Base-by-base conservation (phyloP, 2,329 filamentous ascomycete genomes). In the Teratosphaeria pseudoeucalypti region DNA sequence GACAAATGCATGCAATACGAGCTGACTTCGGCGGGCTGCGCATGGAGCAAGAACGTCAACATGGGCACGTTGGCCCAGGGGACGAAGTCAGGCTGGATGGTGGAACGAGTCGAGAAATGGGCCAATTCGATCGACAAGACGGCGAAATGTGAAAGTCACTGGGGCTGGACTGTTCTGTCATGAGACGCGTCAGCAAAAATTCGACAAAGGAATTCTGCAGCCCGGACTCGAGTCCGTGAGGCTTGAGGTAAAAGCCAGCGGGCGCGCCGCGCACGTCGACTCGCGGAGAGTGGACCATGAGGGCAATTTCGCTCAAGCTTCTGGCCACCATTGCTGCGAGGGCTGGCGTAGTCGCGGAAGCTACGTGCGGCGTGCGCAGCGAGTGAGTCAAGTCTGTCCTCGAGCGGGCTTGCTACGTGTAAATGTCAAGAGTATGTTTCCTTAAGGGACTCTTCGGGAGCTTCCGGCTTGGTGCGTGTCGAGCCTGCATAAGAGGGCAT, bases 1-100 rank as follows among this genome's bases (percentile, higher is more conserved):
- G 10, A 52, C 1, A 62, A 54, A 5, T 72, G 70, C 55, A 26
- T 66, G 32, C 69, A 70, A 56, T 71, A 68, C 53, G 55, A 66
- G 26, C 29, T 65, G 32, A 61, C 61, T 6, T 43, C 60, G 0
- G 37, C 57, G 11, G 67, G 66, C 11, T 71, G 68, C 57, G 65
- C 55, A 7, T 64, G 59, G 19, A 61, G 58, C 14, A 37, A 55
- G 11, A 57, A 64, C n/a, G 54, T 64, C 10, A 62, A 63, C 12
- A 55, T 67, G 55, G 68, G 68, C 2, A 58, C 56, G 49, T 43
- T 19, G 12, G 19, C 57, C 2, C 56, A 58, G 23, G 66, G 61
- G 3, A 53, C 64, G 9, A 52, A 60, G 19, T 66, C 67, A 56
- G 67, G 65, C 12, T 70, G 68, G 68, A 58, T 68, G 57, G 29